Base-by-base conservation (phyloP, 768 basidiomycete genomes). In the Lentinula boryana region DNA sequence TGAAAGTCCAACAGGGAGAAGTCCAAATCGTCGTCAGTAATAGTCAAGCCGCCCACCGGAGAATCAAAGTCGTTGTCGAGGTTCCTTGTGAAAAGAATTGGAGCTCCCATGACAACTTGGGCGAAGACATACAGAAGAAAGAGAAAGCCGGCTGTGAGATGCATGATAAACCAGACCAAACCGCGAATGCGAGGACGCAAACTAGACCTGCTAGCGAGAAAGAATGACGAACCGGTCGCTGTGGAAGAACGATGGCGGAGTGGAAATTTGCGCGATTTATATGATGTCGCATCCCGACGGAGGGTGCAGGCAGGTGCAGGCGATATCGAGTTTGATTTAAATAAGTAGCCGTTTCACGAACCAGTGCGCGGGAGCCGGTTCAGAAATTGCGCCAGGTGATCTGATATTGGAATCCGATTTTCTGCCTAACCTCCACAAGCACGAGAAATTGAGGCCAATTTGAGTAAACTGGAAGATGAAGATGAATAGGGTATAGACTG, bases 181-280 rank as follows among this genome's bases (percentile, higher is more conserved):
- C 35, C 53, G 53, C 46, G 9, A 48, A 38, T 10, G 21, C 35
- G 32, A 38, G 50, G 12, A 38, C 1, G n/a, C n/a, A 8, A 54
- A 54, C 55, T 56, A 56, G 55, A 56, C 55, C 55, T 56, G 55
- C 55, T 56, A 56, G 55, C 55, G 38, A 43, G 38, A 41, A 23
- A 41, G 27, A 15, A 16, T 21, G 33, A 40, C 16, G 53, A 56
- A 43, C 55, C 55, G 43, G 55, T 43, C 55, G 46, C 21, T 21
- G 44, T 46, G 40, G 12, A 12, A 48, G 21, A 48, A 16, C 16
- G 43, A 44, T 16, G 12, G 15, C 15, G 38, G 15, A 40, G 12
- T 40, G 43, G 43, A 18, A 38, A 7, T 18, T 5, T 44, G n/a
- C n/a, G 43, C n/a, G 16, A 44, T 44, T 44, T 44, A 44, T 44